phyloP scores from a whole-genome alignment of 2,329 filamentous ascomycete genomes.

The Beauveria rudraprayagi region DNA sequence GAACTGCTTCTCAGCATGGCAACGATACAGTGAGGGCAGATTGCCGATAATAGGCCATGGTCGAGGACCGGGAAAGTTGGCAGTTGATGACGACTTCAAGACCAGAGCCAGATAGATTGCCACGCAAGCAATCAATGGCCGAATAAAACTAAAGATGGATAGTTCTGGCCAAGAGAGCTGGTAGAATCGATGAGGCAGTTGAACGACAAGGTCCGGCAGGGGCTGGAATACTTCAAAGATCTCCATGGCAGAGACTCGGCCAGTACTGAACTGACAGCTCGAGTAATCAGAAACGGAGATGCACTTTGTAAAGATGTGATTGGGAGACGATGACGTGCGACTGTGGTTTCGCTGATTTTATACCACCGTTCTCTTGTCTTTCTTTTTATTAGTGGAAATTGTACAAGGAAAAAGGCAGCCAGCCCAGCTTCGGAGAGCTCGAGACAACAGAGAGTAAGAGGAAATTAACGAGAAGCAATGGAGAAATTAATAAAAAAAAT shows the following conservation, averaged over 20 bases:
- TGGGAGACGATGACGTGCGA: not conserved
- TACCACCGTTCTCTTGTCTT: not conserved
- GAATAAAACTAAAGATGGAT: not conserved
- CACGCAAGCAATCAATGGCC: not conserved
- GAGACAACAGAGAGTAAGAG: not conserved
- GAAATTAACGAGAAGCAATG: not conserved
- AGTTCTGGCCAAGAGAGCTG: not conserved
- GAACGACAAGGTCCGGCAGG: not conserved
- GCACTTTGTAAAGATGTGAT: not conserved
- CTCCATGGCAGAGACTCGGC: not conserved
- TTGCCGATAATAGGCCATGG: conserved; percentile 4
- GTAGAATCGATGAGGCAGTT: not conserved
- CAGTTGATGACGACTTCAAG: not conserved
- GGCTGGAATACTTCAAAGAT: conserved; percentile 3
- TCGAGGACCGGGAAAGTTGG: not conserved
- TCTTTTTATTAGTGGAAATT: not conserved
- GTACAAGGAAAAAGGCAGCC: not conserved
- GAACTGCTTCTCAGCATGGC: not conserved
- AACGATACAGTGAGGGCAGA: not conserved
- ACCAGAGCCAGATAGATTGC: not conserved
- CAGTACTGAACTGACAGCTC: not conserved
- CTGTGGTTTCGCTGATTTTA: not conserved
- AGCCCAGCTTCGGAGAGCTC: no score
- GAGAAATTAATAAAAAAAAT: not conserved
- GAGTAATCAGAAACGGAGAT: no score